Conservation (phyloP, 495 filamentous ascomycete species). For the Chaetomidium leptoderma region DNA sequence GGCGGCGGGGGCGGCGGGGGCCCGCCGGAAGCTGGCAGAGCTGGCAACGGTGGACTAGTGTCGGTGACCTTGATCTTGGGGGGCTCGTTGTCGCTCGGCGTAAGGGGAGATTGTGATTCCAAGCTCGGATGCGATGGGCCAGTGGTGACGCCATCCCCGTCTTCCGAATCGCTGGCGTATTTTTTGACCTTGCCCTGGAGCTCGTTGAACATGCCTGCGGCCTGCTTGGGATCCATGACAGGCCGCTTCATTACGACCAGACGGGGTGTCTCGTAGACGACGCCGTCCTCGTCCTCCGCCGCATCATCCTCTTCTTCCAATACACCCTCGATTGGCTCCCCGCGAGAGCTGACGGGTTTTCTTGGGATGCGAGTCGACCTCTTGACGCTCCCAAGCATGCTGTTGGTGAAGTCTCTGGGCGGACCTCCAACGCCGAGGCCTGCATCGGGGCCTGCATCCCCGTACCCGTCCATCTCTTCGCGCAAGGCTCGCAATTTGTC, state of each 20-base stretch:
- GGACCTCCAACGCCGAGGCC: constrained; percentile 25
- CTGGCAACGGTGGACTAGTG: constrained; percentile 40
- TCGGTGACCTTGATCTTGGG: constrained; percentile 46
- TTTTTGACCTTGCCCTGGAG: constrained; percentile 71
- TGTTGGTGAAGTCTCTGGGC: constrained; percentile 44
- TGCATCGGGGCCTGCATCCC: constrained; percentile 25
- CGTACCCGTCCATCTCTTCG: constrained; percentile 84
- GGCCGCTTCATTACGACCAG: constrained; percentile 66
- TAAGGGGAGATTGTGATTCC: constrained; percentile 65
- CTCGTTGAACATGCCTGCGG: constrained; percentile 72
- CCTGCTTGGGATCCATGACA: constrained; percentile 67
- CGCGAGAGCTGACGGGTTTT: constrained; percentile 46
- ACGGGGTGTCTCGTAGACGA: constrained; percentile 62
- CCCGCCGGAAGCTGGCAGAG: constrained; percentile 33
- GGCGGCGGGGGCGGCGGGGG: constrained; percentile 33
- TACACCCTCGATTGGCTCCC: constrained; percentile 38
- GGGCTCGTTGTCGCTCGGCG: constrained; percentile 58
- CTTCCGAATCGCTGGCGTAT: constrained; percentile 68
- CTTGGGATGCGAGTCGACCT: constrained; percentile 47
- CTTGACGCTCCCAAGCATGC: constrained; percentile 63
- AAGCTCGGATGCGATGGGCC: constrained; percentile 72
- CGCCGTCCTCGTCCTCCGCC: constrained; percentile 45
- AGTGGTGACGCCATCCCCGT: constrained; percentile 67
- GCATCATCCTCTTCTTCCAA: constrained; percentile 38
- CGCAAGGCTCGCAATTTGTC: constrained; percentile 87